A percentile compares a stretch with the other conserved stretches of the same genome.
Conservation (phyloP, 352 stramenopile species). For the Phytopythium kandeliae region DNA sequence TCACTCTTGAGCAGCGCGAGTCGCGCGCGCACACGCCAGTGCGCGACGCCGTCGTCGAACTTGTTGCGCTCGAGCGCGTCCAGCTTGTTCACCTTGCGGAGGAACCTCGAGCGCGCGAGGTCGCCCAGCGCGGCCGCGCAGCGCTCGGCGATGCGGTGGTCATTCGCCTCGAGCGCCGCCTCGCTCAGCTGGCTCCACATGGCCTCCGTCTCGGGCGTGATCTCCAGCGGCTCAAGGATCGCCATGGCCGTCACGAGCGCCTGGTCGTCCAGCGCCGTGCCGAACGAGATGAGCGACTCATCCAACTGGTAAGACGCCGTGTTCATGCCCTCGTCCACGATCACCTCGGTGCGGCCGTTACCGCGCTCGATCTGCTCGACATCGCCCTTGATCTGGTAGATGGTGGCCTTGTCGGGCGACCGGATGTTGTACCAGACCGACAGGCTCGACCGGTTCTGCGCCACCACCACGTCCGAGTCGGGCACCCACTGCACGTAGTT, state of each 20-base stretch:
- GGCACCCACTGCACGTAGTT: slow-evolving; percentile 97
- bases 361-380: slow-evolving; percentile 93
- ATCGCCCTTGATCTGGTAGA: slow-evolving; percentile 93
- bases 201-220: slow-evolving; percentile 88
- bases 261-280: slow-evolving; percentile 90
- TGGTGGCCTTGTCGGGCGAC: slow-evolving; percentile 90
- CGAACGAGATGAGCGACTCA: slow-evolving; percentile 93
- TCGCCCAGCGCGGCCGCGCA: slow-evolving; percentile 91
- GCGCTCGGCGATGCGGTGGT: slow-evolving; percentile 88
- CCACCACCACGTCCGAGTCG: slow-evolving; percentile 93
- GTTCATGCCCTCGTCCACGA: slow-evolving; percentile 94
- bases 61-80: slow-evolving; percentile 75
- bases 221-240: slow-evolving; percentile 89
- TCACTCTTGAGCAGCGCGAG: slow-evolving; percentile 88
- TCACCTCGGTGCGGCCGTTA: slow-evolving; percentile 92
- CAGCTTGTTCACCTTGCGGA: slow-evolving; percentile 90
- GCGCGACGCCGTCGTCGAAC: slow-evolving; percentile 65
- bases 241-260: slow-evolving; percentile 89
- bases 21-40: slow-evolving; percentile 84
- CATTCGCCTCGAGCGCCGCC: slow-evolving; percentile 80
- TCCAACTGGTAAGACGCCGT: slow-evolving; percentile 91
- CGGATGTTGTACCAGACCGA: slow-evolving; percentile 97
- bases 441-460: slow-evolving; percentile 88
- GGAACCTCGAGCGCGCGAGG: slow-evolving; percentile 81
- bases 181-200: slow-evolving; percentile 93